Percentiles rank a stretch among this genome's conserved stretches.
Evolutionary conservation across 2,329 filamentous ascomycete species (phyloP).

Genomic region (Didymella sp.): DNA sequence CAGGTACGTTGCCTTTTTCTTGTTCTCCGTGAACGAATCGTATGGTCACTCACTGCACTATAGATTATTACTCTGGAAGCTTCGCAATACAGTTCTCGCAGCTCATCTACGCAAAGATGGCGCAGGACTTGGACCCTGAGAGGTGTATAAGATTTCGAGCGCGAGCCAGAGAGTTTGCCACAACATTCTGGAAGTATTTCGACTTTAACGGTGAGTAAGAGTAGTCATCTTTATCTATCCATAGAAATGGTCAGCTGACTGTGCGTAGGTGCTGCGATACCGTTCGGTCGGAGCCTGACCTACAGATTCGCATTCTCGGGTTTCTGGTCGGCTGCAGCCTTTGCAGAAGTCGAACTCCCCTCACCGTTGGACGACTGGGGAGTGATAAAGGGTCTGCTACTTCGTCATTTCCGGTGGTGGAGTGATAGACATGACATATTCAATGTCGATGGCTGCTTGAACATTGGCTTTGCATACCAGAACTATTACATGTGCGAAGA

Average conservation of each 20-base stretch:
- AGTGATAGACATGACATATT: constrained; percentile 53
- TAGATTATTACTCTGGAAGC: constrained; percentile 63
- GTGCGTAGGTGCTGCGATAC: constrained; percentile 56
- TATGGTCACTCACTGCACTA: too few species aligned
- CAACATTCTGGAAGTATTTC: constrained; percentile 58
- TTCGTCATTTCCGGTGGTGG: constrained; percentile 62
- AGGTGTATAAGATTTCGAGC: constrained; percentile 50
- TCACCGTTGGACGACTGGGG: constrained; percentile 50
- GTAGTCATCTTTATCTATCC: not conserved
- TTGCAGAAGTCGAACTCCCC: constrained; percentile 53
- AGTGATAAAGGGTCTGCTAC: constrained; percentile 57
- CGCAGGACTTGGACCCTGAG: constrained; percentile 51
- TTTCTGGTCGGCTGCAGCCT: constrained; percentile 57
- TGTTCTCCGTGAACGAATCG: too few species aligned
- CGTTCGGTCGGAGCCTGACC: constrained; percentile 60
- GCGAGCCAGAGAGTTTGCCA: constrained; percentile 53
- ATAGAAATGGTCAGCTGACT: not conserved
- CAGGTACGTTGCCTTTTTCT: too few species aligned
- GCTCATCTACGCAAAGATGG: constrained; percentile 56
- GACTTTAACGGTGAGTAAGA: constrained; percentile 51
- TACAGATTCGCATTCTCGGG: constrained; percentile 61
- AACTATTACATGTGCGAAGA: constrained; percentile 65
- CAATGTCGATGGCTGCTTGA: constrained; percentile 58
- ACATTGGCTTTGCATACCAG: constrained; percentile 55
- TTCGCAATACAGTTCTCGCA: constrained; percentile 63